Evolutionary conservation across 495 filamentous ascomycete genomes (phyloP).

Genomic region (Neurospora hispaniola): DNA sequence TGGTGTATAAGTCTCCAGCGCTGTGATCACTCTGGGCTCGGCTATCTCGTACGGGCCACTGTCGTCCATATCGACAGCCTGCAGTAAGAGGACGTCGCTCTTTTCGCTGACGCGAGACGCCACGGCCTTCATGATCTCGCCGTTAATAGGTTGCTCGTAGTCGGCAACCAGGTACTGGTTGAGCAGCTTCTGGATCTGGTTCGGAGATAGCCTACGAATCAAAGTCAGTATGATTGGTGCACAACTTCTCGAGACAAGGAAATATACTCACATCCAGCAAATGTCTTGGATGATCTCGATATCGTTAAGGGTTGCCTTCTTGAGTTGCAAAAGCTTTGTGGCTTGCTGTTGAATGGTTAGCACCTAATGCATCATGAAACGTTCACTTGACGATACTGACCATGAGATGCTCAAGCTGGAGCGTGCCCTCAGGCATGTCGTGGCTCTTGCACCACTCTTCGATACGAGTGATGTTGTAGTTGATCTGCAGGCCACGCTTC

Average conservation of each 20-base stretch:
- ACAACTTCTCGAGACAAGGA: neutral
- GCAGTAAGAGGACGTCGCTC: conserved; percentile 86
- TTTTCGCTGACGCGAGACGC: conserved; percentile 96
- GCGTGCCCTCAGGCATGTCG: conserved; percentile 96
- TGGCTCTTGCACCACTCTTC: conserved; percentile 99
- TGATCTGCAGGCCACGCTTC: conserved; percentile 99
- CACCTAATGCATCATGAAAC: neutral
- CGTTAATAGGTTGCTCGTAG: conserved; percentile 99
- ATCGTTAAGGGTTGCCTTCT: conserved; percentile 98
- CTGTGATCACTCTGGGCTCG: conserved; percentile 89
- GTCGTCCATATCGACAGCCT: conserved; percentile 97
- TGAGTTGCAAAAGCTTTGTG: conserved; percentile 94
- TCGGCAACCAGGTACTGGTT: conserved; percentile 99
- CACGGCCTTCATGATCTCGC: conserved; percentile 99
- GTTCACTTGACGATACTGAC: conserved; percentile 29
- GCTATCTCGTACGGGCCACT: conserved; percentile 99
- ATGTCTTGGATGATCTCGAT: conserved; percentile 99
- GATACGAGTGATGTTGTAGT: conserved; percentile 99
- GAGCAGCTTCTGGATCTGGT: conserved; percentile 96
- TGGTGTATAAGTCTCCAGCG: conserved; percentile 94
- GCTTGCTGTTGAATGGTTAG: conserved; percentile 60
- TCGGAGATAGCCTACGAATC: conserved; percentile 70
- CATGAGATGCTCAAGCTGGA: conserved; percentile 98
- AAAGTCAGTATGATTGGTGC: conserved; percentile 11
- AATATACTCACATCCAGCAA: conserved; percentile 85